Evolutionary conservation across 495 filamentous ascomycete species (phyloP), one percentile per base, ranked within the genome.

Genomic region (Pyronema domesticum): DNA sequence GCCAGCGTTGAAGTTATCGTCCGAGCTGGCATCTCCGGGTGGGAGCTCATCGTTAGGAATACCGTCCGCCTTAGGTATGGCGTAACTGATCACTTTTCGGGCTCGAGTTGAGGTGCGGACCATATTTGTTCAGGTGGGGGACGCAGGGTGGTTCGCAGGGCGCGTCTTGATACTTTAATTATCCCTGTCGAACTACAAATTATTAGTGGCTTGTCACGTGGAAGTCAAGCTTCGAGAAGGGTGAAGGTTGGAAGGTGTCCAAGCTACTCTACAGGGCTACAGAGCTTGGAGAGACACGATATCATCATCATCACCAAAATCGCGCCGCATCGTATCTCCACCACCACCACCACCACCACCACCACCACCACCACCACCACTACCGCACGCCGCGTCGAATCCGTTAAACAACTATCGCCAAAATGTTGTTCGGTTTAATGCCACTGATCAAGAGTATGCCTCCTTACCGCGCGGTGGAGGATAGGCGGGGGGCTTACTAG

Each of bases 391-490:
- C 51, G 51, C 60, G 62, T 63, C 34, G 11, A 42, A 34, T 15
- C 19, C 35, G 36, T 46, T 23, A 35, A 34, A 15, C 10, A n/a
- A 47, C 33, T 43, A 43, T 53, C 54, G 18, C 45, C 35, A 60
- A 37, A 17, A 62, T 62, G 55, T 15, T 64, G 23, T 64, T 64
- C 40, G 62, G 62, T 30, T 44, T 58, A 56, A 59, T 63, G 55
- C 62, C 60, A 18, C 43, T 60, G 55, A 58, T 59, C 18, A 67
- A 65, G 53, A 59, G 56, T 65, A 51, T 37, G 36, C 36, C 39
- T 33, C 44, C 51, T 17, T 57, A 13, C 53, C 37, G 47, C 48
- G 18, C 39, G n/a, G n/a, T n/a, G n/a, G 37, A 18, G 50, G 34
- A 35, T 30, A 14, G 7, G 23, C 3, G 19, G n/a, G n/a, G 11